Base-by-base conservation (phyloP, 2,329 filamentous ascomycete genomes). In the Colletotrichum tropicale region DNA sequence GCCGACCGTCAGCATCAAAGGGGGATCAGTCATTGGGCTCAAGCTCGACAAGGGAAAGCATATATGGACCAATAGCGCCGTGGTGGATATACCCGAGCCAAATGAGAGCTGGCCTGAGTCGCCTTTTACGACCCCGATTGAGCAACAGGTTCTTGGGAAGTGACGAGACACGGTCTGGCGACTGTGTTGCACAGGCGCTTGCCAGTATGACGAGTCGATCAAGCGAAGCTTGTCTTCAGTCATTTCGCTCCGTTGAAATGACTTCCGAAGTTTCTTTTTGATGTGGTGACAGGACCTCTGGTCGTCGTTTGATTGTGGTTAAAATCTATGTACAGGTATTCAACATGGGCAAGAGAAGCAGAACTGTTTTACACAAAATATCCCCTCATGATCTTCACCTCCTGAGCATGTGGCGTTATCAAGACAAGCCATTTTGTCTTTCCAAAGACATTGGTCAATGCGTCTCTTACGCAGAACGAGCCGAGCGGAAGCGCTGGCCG, bases 1-100 rank as follows among this genome's bases (percentile, higher is more conserved):
- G 28, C 36, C 81, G 0, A 86, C 83, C 0, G 74, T 89, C 10
- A 86, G 83, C 24, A 80, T 90, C 76, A 90, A 90, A 80, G 88
- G 86, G 5, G 88, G 88, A 0, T 82, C 84, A 13, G 75, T 89
- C 18, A 79, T 86, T 24, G 87, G 85, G 0, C 77, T 90, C 34
- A 81, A 83, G 34, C 86, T 86, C 81, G 78, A 82, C 2, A 80
- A 78, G 0, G 86, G 82, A 2, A 83, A 80, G 71, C 88, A 90
- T 71, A 89, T 90, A 21, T 90, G 83, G 74, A 85, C 85, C 4
- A 81, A 82, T 65, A 84, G 84, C 13, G 88, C 88, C 1, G 85
- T 88, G 12, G 81, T 89, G 13, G 80, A 83, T 36, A 84, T 90
- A 8, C 87, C 88, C 0, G 80, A 82, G 3, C 86, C 81, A 0